A percentile compares a stretch with the other conserved stretches of the same genome.
Evolutionary conservation across 2,329 filamentous ascomycete genomes (phyloP).

Genomic region (Bipolaris oryzae): DNA sequence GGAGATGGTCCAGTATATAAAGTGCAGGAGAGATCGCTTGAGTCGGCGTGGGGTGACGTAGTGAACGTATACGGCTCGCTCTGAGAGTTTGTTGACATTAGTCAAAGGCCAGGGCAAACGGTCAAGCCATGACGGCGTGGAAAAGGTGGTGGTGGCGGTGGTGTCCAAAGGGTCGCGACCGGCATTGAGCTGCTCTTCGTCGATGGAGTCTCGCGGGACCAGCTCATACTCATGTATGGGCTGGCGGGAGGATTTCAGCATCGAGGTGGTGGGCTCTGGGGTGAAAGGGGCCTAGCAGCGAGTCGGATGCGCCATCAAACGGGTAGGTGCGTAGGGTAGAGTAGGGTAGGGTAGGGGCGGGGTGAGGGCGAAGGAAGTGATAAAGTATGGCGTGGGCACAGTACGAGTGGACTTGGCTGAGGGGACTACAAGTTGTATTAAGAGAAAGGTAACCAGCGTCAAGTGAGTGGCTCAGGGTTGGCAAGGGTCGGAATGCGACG

Average conservation of each 20-base stretch:
- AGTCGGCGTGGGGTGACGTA: slow-evolving; percentile 42
- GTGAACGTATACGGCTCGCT: slow-evolving; percentile 39
- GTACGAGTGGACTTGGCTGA: not conserved
- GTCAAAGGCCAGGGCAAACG: slow-evolving; percentile 26
- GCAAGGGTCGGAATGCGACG: slow-evolving; percentile 4
- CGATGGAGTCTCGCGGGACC: slow-evolving; percentile 38
- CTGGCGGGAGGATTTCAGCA: slow-evolving; percentile 27
- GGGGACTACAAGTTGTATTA: not conserved
- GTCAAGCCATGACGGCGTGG: slow-evolving; percentile 33
- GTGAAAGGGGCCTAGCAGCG: slow-evolving; percentile 13
- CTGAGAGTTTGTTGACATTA: slow-evolving; percentile 35
- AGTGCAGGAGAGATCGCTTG: slow-evolving; percentile 40
- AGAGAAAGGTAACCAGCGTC: not conserved
- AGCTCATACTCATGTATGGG: slow-evolving; percentile 42
- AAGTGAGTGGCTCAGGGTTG: not conserved
- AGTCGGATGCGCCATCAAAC: slow-evolving; percentile 16
- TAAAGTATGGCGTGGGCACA: not conserved
- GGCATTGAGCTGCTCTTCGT: slow-evolving; percentile 28
- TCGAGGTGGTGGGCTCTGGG: slow-evolving; percentile 11
- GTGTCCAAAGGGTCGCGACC: slow-evolving; percentile 19
- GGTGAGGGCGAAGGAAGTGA: not conserved
- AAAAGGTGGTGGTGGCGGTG: slow-evolving; percentile 8
- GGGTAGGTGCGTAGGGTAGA: too few species aligned
- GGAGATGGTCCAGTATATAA: slow-evolving; percentile 42
- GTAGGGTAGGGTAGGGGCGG: not conserved